Evolutionary conservation across 2,329 filamentous ascomycete genomes (phyloP), one percentile per base, ranked within the genome.

Genomic region (Beauveria sp.): DNA sequence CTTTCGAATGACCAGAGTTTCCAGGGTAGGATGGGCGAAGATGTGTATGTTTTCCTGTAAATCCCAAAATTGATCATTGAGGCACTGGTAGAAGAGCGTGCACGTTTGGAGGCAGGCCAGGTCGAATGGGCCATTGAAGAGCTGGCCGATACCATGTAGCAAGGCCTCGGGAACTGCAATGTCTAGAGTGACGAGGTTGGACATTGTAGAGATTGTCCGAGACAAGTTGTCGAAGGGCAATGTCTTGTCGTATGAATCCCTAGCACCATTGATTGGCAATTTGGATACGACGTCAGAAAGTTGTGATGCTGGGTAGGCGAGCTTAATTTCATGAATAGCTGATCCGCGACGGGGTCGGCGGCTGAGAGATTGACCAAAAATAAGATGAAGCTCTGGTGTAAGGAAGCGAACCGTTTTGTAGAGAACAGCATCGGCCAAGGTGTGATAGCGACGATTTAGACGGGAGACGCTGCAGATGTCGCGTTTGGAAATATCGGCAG

Each of bases 1-100:
- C n/a, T 74, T 68, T 51, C 70, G 72, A 54, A 81, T 77, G 51
- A 73, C 72, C 3, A 81, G 73, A 5, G 70, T 73, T 65, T 81
- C 78, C 22, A 81, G 73, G 0, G 78, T 78, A 0, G 79, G 79
- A 54, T 81, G 79, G 3, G 76, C 72, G 62, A 81, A 81, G 56
- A 81, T 79, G 69, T 81, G 77, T 52, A 81, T 80, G 65, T 80
- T 81, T 63, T 79, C 78, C 62, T 76, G 78, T 45, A 81, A 71
- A 65, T 81, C 78, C 79, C 79, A 81, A 67, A 80, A 81, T 10
- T 70, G 70, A 55, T 75, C 71, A 57, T 76, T 71, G 16, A 74
- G 71, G 63, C 71, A 71, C 65, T 80, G 77, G 65, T 80, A 81
- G 68, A 76, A 80, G 40, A 81, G 69, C 2, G 72, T 75, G 70